Evolutionary conservation across 305 asterid genomes (phyloP).

Genomic region (Salvia sclarea): DNA sequence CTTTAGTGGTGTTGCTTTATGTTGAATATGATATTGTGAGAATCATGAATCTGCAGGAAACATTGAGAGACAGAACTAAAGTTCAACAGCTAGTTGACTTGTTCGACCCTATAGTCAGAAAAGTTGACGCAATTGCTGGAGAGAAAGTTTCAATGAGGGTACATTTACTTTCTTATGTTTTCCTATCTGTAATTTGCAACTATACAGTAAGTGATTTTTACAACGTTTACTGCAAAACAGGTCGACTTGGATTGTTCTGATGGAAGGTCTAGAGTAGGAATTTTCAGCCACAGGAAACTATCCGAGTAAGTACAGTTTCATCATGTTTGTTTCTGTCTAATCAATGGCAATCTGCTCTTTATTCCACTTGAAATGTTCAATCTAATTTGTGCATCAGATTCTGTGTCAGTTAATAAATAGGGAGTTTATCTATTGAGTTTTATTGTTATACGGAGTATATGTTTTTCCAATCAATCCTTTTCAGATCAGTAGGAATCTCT

Average conservation of each 20-base stretch:
- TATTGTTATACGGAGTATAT: neutral
- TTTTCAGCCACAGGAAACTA: constrained; percentile 78
- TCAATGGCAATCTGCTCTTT: neutral
- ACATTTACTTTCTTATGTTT: constrained; percentile 13
- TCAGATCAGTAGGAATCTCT: constrained; percentile 73
- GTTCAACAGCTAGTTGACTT: constrained; percentile 63
- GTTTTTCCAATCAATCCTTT: constrained; percentile 27
- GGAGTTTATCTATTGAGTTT: neutral
- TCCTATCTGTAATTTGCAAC: neutral
- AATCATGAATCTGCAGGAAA: constrained; percentile 52
- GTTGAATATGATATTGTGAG: constrained; percentile 18
- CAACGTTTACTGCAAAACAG: constrained; percentile 41
- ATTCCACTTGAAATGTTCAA: constrained; percentile 10
- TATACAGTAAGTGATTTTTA: neutral
- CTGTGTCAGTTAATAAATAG: too few relatives aligned
- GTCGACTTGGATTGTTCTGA: constrained; percentile 76
- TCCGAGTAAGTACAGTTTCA: constrained; percentile 49
- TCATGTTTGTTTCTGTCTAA: neutral
- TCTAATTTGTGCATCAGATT: too few relatives aligned
- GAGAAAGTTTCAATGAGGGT: constrained; percentile 92
- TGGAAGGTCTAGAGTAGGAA: constrained; percentile 64
- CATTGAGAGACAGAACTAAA: constrained; percentile 73
- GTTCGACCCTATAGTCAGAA: constrained; percentile 76
- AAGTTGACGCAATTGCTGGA: constrained; percentile 61
- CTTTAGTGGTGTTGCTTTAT: neutral